Base-by-base conservation (phyloP, 1,284 basidiomycete species). In the Cyathus pygmaeus region DNA sequence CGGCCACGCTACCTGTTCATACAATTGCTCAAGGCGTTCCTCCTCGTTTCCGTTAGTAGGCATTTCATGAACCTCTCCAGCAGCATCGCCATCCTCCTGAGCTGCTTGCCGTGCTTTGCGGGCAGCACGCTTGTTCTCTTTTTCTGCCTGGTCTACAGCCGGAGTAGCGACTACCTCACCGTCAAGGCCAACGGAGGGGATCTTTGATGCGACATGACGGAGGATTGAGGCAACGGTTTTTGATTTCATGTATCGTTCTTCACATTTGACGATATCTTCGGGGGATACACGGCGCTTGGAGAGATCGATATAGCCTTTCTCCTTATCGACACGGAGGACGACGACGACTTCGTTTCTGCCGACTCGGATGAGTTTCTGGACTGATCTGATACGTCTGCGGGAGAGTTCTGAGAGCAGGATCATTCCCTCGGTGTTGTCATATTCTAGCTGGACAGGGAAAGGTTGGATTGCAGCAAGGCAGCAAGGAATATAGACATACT, bases 381-480 rank as follows among this genome's bases (percentile, higher is more conserved):
- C 98, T 21, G 94, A 97, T 72, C 97, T 85, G 74, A 99, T 99
- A 79, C 98, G 97, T 76, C 98, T 87, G 72, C 98, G 85, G 21
- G 96, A 98, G 9, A 99, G 90, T 79, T 99, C 98, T 10, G 97
- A 98, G 24, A 99, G 90, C 30, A 99, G 81, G 70, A 99, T 99
- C 97, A 99, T 99, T 70, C 98, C 97, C 78, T 99, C 98, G 61
- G 97, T 98, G 76, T 96, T 96, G 80, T 99, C 97, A 76, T 99
- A 99, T 81, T 99, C 96, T 72, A 99, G 91, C 95, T 98, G 77
- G 24, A 55, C 30, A n/a, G 56, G 41, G 42, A 55, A 26, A 39
- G 31, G 57, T 51, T 61, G 5, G 50, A 26, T 13, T 27, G 42
- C 33, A 55, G n/a, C 15, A 15, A 7, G 19, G 21, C 23, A 49